phyloP scores from a whole-genome alignment of 2,329 filamentous ascomycete species.

The Berkeleyomyces basicola region DNA sequence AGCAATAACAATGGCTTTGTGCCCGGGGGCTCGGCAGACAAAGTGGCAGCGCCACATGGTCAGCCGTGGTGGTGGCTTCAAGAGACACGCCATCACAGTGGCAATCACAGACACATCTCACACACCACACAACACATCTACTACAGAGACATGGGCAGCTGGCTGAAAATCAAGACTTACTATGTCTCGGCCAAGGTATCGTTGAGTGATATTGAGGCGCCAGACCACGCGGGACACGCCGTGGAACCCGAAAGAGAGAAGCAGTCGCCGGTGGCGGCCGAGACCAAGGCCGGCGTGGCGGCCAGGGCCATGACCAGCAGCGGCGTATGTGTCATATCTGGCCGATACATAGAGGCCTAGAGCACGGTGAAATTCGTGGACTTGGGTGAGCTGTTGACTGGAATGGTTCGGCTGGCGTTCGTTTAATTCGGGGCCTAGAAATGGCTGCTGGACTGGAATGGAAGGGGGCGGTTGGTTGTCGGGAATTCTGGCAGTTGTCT shows the following conservation, averaged over 20 bases:
- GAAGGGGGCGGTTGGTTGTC: slow-evolving; percentile 2
- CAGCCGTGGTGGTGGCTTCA: neutral
- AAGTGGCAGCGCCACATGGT: neutral
- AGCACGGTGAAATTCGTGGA: neutral
- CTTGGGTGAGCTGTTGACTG: neutral
- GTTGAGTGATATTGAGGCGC: slow-evolving; percentile 10
- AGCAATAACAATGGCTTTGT: neutral
- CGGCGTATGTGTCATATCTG: slow-evolving; percentile 6
- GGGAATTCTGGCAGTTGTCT: slow-evolving; percentile 4
- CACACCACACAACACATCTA: neutral
- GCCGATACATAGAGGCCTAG: neutral
- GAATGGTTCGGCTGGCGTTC: neutral
- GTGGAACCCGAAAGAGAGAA: slow-evolving; percentile 10
- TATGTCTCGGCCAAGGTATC: slow-evolving; percentile 9
- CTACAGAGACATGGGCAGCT: neutral
- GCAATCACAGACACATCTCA: neutral
- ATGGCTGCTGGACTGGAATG: neutral
- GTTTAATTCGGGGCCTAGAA: neutral
- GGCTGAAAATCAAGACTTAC: slow-evolving; percentile 3
- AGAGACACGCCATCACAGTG: neutral
- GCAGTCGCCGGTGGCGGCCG: slow-evolving; percentile 8
- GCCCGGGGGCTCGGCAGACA: neutral
- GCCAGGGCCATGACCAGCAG: slow-evolving; percentile 7
- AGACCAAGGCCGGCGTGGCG: slow-evolving; percentile 7
- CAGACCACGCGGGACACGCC: slow-evolving; percentile 11